phyloP scores from a whole-genome alignment of 2,329 filamentous ascomycete genomes.

The Lachnum nothofagi region DNA sequence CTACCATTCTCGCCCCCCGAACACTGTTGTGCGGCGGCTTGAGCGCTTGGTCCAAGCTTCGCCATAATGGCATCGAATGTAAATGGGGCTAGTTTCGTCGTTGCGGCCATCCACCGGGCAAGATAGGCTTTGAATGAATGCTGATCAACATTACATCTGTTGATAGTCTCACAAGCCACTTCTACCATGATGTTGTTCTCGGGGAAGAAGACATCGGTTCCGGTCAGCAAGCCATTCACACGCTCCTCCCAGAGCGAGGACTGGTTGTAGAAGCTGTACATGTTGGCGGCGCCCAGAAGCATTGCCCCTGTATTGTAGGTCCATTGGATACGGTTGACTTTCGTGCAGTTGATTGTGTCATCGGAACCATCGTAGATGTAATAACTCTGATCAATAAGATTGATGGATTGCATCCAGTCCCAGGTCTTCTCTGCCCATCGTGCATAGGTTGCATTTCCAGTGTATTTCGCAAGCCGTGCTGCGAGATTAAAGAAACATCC shows the following conservation, averaged over 20 bases:
- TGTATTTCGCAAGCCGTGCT: constrained; percentile 69
- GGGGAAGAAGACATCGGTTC: constrained; percentile 51
- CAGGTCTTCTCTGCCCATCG: constrained; percentile 73
- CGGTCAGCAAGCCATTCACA: constrained; percentile 52
- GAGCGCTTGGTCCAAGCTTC: constrained; percentile 49
- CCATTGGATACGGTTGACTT: constrained; percentile 59
- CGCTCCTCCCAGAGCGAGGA: constrained; percentile 52
- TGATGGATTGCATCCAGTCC: constrained; percentile 57
- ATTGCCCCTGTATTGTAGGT: constrained; percentile 65
- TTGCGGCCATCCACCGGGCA: constrained; percentile 55
- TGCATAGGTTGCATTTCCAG: constrained; percentile 69
- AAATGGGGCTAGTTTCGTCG: constrained; percentile 59
- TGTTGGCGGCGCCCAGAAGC: constrained; percentile 61
- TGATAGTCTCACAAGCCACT: constrained; percentile 57
- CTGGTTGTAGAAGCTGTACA: constrained; percentile 58
- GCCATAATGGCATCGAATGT: constrained; percentile 50
- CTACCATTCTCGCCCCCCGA: constrained; percentile 51
- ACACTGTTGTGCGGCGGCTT: constrained; percentile 51
- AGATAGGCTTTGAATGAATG: constrained; percentile 60
- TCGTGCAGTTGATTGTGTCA: constrained; percentile 51
- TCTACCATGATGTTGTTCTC: constrained; percentile 58
- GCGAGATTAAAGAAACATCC: constrained; percentile 59
- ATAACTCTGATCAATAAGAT: constrained; percentile 56
- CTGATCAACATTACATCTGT: constrained; percentile 57
- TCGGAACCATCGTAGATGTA: constrained; percentile 60